Evolutionary conservation across 192 early-diverging fungal genomes (phyloP), one percentile per base, ranked within the genome.

Genomic region (Gigaspora rosea): DNA sequence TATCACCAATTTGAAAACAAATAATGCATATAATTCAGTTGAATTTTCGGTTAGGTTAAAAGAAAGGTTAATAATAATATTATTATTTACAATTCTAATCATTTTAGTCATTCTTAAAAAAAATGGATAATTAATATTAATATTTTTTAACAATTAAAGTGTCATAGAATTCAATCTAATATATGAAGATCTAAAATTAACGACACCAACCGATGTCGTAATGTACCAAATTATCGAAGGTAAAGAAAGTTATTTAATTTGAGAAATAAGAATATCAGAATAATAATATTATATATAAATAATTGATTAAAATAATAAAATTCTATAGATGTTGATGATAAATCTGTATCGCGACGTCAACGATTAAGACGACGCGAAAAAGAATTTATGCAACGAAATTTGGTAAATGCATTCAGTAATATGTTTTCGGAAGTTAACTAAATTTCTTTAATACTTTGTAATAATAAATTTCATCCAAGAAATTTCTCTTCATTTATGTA

Each of bases 221-320:
- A 66, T 66, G 18, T 66, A 47, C 16, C 41, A 41, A 15, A n/a
- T n/a, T n/a, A 46, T 7, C 33, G 64, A 66, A 66, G 64, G 64
- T 66, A 66, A 41, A 4, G 0, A 46, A 41, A 2, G 12, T 8
- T n/a, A 18, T 6, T 0, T 16, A 0, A 18, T n/a, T 27, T 27
- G 11, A 61, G 1, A 33, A 61, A 2, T 3, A 4, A 59, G 22
- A 3, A 59, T 22, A 59, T 20, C 12, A 8, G n/a, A n/a, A 10
- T 32, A 61, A 27, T 27, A 27, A 27, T 27, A 27, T 0, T 27
- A 27, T 27, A 27, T 27, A 27, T 27, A 27, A n/a, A 27, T 27
- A 27, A 27, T 27, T 27, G 27, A 27, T 18, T 59, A 22, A 33
- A 33, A 11, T 62, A 32, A 9, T 32, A n/a, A 13, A 33, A 41